Conservation (phyloP, 768 basidiomycete genomes). For the Dictyophora rubrovolvata region DNA sequence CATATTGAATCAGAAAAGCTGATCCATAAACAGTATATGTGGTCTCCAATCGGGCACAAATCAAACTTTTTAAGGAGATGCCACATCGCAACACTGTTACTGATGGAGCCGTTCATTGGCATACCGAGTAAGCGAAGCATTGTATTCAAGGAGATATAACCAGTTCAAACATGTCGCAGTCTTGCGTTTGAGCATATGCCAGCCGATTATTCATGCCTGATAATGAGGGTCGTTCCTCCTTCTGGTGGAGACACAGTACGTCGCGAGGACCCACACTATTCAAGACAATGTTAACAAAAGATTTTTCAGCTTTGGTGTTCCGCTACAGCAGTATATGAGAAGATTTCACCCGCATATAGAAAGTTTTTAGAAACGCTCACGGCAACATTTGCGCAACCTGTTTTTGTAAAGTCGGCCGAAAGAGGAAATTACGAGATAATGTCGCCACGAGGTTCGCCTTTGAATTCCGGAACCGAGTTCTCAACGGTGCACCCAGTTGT, state of each 20-base stretch:
- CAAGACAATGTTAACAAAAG: background rate
- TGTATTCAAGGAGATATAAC: background rate
- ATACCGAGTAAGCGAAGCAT: conserved; percentile 10
- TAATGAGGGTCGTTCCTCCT: conserved; percentile 22
- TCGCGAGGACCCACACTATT: background rate
- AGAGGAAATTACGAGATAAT: conserved; percentile 19
- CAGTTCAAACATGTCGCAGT: background rate
- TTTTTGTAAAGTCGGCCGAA: conserved; percentile 22
- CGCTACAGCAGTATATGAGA: conserved; percentile 21
- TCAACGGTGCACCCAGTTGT: conserved; percentile 23
- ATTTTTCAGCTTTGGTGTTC: conserved; percentile 17
- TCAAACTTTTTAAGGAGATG: conserved; percentile 3
- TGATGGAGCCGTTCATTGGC: conserved; percentile 17
- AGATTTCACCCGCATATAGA: conserved; percentile 19
- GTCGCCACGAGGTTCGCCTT: conserved; percentile 20
- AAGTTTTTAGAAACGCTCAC: conserved; percentile 22
- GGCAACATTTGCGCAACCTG: conserved; percentile 21
- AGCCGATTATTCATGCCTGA: conserved; percentile 21
- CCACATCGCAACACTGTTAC: conserved; percentile 8
- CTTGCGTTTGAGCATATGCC: conserved; percentile 23
- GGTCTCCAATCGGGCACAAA: conserved; percentile 1
- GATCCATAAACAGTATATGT: background rate
- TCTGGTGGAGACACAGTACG: conserved; percentile 21
- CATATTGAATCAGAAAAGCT: background rate
- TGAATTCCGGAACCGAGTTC: conserved; percentile 23